Base-by-base conservation (phyloP, 805 yeast species). In the Ogataea neopini region DNA sequence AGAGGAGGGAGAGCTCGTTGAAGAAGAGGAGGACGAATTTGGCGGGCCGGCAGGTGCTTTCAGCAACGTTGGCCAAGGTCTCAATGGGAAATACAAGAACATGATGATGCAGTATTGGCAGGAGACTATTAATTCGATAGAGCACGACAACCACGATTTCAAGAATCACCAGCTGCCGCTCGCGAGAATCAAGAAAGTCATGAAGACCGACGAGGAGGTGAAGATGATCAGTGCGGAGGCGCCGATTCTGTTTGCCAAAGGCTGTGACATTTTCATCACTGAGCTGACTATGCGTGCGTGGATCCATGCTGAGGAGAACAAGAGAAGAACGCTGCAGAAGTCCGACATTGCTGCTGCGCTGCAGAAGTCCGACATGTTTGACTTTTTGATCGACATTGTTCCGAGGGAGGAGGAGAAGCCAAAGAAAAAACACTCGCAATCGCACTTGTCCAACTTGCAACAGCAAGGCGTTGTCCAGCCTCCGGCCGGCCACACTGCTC, bases 181-280 rank as follows among this genome's bases (percentile, higher is more conserved):
- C 46, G 99, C 99, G 4, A 77, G 99, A 57, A 94, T 94, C 59
- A 92, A 94, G 63, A 92, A 92, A 66, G 97, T 92, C 34, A 92
- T 92, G 98, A 92, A 92, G 65, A 91, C 97, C 0, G 98, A 92
- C 64, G 96, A 89, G 63, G 97, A 92, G 54, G 98, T 94, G 33
- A 80, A 90, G 54, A 94, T 94, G 99, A 94, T 94, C 48, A 83
- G 94, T 53, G 98, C 99, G 2, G 99, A 94, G 70, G 98, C 98
- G 0, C 99, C 99, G 2, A 90, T 94, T 28, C 69, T 94, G 50
- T 94, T 94, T 71, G 98, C 99, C 40, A 94, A 94, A 67, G 98
- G 98, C 1, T 94, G 99, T 69, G 99, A 94, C 64, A 84, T 94
- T 29, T 94, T 94, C 68, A 92, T 94, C 57, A 91, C 99, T 0